Percentiles rank a stretch among this genome's conserved stretches.
Evolutionary conservation across 2,329 filamentous ascomycete species (phyloP).

Genomic region (Clarireedia homoeocarpa): DNA sequence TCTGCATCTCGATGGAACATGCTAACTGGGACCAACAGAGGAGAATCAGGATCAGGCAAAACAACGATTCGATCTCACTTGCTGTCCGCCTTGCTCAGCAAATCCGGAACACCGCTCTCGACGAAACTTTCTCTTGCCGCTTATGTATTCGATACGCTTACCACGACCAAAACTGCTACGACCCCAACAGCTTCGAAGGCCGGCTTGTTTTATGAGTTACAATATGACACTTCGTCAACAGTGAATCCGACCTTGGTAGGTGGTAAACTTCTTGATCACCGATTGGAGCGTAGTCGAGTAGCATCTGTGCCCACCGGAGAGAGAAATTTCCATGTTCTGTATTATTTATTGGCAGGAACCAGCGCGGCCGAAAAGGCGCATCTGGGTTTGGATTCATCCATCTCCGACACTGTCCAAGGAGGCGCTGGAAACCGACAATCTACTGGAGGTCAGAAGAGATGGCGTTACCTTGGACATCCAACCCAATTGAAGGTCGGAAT

Average conservation of each 20-base stretch:
- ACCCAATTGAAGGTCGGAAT: constrained; percentile 96
- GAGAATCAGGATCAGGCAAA: constrained; percentile 93
- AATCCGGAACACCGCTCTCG: constrained; percentile 86
- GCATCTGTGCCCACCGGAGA: constrained; percentile 90
- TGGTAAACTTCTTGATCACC: constrained; percentile 88
- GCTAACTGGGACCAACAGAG: constrained; percentile 43
- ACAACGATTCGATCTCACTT: constrained; percentile 89
- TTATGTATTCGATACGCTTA: constrained; percentile 92
- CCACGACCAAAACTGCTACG: constrained; percentile 93
- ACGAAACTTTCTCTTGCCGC: constrained; percentile 88
- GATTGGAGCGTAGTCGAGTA: constrained; percentile 85
- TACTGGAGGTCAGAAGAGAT: constrained; percentile 58
- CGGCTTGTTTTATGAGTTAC: constrained; percentile 89
- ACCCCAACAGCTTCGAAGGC: constrained; percentile 94
- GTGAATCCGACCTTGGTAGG: constrained; percentile 84
- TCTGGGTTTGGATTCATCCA: constrained; percentile 48
- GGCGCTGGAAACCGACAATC: constrained; percentile 42
- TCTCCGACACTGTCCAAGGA: constrained; percentile 40
- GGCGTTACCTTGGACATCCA: constrained; percentile 93
- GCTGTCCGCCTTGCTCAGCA: constrained; percentile 75
- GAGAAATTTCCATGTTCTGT: constrained; percentile 91
- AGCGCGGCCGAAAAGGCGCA: constrained; percentile 85
- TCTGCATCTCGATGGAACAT: background rate
- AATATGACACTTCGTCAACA: constrained; percentile 85
- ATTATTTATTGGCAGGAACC: constrained; percentile 90